Evolutionary conservation across 805 yeast genomes (phyloP).

Genomic region (Cyberlindnera maritima): DNA sequence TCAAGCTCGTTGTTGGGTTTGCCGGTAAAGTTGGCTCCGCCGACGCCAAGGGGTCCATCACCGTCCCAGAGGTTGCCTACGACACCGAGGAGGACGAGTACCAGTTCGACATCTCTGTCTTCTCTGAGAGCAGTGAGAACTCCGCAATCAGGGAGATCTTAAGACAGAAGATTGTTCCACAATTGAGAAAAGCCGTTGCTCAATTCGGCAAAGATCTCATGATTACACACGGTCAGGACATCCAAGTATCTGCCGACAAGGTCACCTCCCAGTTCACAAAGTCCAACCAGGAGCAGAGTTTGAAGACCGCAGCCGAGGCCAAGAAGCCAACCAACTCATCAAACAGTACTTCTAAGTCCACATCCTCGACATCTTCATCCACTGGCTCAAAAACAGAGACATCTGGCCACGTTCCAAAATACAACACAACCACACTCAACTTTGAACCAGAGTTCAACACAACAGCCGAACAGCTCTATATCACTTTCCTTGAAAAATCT

Average conservation of each 20-base stretch:
- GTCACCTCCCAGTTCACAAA: slow-evolving; percentile 55
- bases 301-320: slow-evolving; percentile 1
- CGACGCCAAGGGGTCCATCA: slow-evolving; percentile 65
- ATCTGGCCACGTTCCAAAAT: slow-evolving; percentile 45
- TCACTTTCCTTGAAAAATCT: slow-evolving; percentile 71
- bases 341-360: slow-evolving; percentile 9
- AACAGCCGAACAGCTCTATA: slow-evolving; percentile 79
- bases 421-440: slow-evolving; percentile 78
- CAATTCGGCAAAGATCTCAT: slow-evolving; percentile 80
- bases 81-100: slow-evolving; percentile 84
- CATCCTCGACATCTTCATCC: slow-evolving; percentile 11
- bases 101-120: slow-evolving; percentile 75
- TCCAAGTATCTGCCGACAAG: slow-evolving; percentile 75
- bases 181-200: slow-evolving; percentile 56
- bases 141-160: slow-evolving; percentile 47
- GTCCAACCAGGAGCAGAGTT: slow-evolving; percentile 38
- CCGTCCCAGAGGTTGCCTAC: slow-evolving; percentile 90
- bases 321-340: slow-evolving; percentile 2
- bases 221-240: slow-evolving; percentile 73
- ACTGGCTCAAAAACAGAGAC: slow-evolving; percentile 16
- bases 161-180: slow-evolving; percentile 58
- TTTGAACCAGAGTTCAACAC: slow-evolving; percentile 82
- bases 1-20: slow-evolving; percentile 62
- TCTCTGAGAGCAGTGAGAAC: slow-evolving; percentile 53
- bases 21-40: slow-evolving; percentile 43